A percentile compares a stretch with the other conserved stretches of the same genome.
These are phyloP conservation scores for Funneliformis caledonium DNA, from an alignment of 371 early-diverging fungal genomes.

Conservation along the genomic window DNA sequence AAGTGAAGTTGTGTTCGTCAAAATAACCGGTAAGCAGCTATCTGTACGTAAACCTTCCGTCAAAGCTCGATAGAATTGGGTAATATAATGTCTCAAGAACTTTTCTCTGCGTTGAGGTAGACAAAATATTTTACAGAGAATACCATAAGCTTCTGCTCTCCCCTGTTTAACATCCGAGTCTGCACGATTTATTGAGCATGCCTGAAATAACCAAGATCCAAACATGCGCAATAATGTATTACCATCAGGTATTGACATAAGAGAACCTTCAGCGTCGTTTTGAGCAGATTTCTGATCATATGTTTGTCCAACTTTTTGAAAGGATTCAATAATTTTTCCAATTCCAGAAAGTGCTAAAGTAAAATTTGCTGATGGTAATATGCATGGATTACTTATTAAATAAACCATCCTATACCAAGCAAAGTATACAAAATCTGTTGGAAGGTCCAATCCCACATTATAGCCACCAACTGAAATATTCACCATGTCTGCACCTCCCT, in stretches of 20 bases:
- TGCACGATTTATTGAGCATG: conserved; percentile 40
- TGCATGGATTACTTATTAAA: conserved; percentile 67
- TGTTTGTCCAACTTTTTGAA: conserved; percentile 47
- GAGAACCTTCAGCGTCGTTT: conserved; percentile 38
- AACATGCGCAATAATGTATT: conserved; percentile 82
- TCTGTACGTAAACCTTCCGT: conserved; percentile 63
- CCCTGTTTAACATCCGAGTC: conserved; percentile 56
- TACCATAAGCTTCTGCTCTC: conserved; percentile 71
- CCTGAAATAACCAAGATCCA: conserved; percentile 79
- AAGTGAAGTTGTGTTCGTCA: conserved; percentile 64
- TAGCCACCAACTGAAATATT: conserved; percentile 58
- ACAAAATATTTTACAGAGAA: conserved; percentile 74
- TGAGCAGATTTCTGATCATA: conserved; percentile 12
- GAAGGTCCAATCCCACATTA: conserved; percentile 68
- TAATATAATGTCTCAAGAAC: conserved; percentile 69
- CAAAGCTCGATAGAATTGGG: conserved; percentile 73
- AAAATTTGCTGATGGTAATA: conserved; percentile 67
- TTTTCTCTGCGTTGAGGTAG: conserved; percentile 60
- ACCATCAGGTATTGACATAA: conserved; percentile 62
- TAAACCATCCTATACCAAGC: conserved; percentile 78
- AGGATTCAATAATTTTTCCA: conserved; percentile 63
- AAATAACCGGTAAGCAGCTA: conserved; percentile 68
- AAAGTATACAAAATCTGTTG: conserved; percentile 65
- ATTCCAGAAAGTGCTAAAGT: conserved; percentile 70
- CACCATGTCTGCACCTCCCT: conserved; percentile 60